Base-by-base conservation (phyloP, 306 rosid genomes). In the Glycine soja region DNA sequence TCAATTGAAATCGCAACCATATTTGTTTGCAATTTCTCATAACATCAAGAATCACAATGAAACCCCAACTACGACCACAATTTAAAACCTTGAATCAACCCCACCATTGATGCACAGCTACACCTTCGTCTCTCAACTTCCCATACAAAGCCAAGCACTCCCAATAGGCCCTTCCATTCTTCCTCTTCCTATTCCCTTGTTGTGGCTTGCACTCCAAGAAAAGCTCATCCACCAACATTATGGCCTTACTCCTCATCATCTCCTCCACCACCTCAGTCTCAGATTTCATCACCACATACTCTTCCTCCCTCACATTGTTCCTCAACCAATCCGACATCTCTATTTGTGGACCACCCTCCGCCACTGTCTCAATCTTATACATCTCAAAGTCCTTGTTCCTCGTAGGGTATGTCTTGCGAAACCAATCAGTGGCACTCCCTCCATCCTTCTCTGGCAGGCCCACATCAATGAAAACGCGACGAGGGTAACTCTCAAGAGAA, bases 91-190 rank as follows among this genome's bases (percentile, higher is more conserved):
- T 7, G 48, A 63, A 73, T 10, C 36, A 92, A 74, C 91, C 97
- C 94, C 97, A 92, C 98, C 98, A 94, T 8, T 94, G 98, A 75
- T 94, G 97, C 76, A 94, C 96, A 12, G 96, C 97, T 42, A 94
- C 94, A 36, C 98, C 96, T 88, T 89, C 91, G 67, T 94, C 98
- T 42, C 94, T 89, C 10, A 94, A 84, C 68, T 82, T 90, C 8
- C 98, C 97, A 56, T 94, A 92, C 84, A 94, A 72, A 1, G 97
- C 97, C 86, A 94, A 84, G 53, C 96, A 94, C 75, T 94, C 90
- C 97, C 97, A 94, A 52, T 94, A 94, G 11, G 98, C 94, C 78
- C 89, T 88, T 19, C 85, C 72, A 4, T 87, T 86, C 50, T 74
- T 79, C 52, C 3, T 86, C 56, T 79, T 79, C 46, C 0, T 71